Conservation (phyloP, 306 rosid species). For the Amphicarpaea edgeworthii region DNA sequence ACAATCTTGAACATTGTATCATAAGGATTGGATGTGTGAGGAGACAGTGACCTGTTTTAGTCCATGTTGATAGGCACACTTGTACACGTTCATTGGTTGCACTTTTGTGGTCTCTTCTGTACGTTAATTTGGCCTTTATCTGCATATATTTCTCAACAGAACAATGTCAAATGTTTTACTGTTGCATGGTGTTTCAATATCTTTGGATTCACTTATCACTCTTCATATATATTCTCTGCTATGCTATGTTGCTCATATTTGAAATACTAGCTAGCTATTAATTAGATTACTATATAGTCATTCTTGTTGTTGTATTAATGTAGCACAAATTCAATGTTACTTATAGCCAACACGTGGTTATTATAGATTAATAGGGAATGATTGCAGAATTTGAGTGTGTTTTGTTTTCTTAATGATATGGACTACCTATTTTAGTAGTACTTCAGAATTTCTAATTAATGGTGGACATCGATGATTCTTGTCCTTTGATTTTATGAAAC, state of each 20-base stretch:
- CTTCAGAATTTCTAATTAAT: neutral
- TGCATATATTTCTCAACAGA: constrained; percentile 29
- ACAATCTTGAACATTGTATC: constrained; percentile 38
- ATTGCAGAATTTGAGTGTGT: neutral
- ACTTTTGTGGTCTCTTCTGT: constrained; percentile 41
- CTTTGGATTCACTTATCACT: constrained; percentile 67
- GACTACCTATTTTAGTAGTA: constrained; percentile 7
- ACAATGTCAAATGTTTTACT: constrained; percentile 51
- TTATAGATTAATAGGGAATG: neutral
- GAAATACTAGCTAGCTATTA: neutral
- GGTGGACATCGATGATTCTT: neutral
- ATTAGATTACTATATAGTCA: neutral
- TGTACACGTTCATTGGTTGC: constrained; percentile 54
- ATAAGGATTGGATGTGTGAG: constrained; percentile 28
- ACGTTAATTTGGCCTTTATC: constrained; percentile 34
- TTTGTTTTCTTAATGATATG: neutral
- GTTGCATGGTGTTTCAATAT: constrained; percentile 54
- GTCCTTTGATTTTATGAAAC: neutral
- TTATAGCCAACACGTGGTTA: constrained; percentile 9
- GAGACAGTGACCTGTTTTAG: constrained; percentile 54
- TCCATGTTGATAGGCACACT: constrained; percentile 51
- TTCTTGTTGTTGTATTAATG: neutral
- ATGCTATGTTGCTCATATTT: constrained; percentile 10
- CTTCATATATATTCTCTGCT: neutral
- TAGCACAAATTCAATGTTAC: constrained; percentile 35